These are phyloP conservation scores for Cyanodermella asteris DNA, from an alignment of 2,329 filamentous ascomycete species.

Conservation along the genomic window DNA sequence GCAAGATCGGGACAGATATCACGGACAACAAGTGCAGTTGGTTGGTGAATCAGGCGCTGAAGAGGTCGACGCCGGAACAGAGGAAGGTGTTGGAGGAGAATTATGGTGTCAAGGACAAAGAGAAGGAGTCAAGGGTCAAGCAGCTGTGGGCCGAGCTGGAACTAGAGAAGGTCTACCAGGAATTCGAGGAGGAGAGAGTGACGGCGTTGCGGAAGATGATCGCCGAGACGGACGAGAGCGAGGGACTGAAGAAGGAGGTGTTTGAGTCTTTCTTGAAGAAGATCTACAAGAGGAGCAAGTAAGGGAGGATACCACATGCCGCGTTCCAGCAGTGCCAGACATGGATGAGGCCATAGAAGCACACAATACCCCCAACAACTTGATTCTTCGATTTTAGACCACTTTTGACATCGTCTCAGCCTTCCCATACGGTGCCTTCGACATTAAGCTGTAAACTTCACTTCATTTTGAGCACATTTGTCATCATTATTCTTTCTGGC, in stretches of 20 bases:
- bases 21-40: slow-evolving; percentile 99
- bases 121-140: slow-evolving; percentile 70
- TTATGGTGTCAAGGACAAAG: slow-evolving; percentile 79
- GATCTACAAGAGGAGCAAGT: slow-evolving; percentile 98
- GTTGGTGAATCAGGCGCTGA: slow-evolving; percentile 86
- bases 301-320: too few relatives aligned
- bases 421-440: too few relatives aligned
- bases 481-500: too few relatives aligned
- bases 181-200: slow-evolving; percentile 77
- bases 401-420: too few relatives aligned
- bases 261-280: slow-evolving; percentile 82
- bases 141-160: slow-evolving; percentile 68
- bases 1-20: slow-evolving; percentile 98
- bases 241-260: slow-evolving; percentile 72
- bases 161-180: slow-evolving; percentile 61
- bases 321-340: too few relatives aligned
- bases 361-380: too few relatives aligned
- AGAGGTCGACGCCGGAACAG: slow-evolving; percentile 62
- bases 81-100: slow-evolving; percentile 71
- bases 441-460: too few relatives aligned
- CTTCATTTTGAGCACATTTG: too few relatives aligned
- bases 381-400: too few relatives aligned
- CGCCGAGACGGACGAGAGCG: slow-evolving; percentile 56
- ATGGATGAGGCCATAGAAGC: too few relatives aligned
- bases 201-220: slow-evolving; percentile 59